A percentile compares a stretch with the other conserved stretches of the same genome.
phyloP scores from a whole-genome alignment of 139 green algal species.

The Coccomyxa sp. region DNA sequence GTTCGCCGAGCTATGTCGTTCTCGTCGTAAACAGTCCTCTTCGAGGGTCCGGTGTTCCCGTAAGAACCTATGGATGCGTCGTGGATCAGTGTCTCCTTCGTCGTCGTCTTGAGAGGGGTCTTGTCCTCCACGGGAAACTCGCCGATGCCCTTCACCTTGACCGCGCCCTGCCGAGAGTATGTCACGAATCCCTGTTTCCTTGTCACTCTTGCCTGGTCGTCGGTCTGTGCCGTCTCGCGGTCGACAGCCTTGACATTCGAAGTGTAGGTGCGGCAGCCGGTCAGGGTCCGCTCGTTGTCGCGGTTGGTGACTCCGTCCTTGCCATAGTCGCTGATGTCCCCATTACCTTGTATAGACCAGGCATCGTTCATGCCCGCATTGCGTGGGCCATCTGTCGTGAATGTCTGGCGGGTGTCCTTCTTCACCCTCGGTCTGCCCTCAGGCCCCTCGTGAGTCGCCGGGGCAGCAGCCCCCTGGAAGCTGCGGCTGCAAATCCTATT shows the following conservation, averaged over 20 bases:
- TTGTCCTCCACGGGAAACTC: neutral
- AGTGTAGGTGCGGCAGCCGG: neutral
- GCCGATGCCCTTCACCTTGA: neutral
- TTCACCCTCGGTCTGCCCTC: neutral
- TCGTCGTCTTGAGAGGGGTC: neutral
- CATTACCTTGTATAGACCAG: neutral
- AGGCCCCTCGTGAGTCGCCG: neutral
- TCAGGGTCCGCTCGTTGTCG: neutral
- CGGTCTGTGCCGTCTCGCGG: neutral
- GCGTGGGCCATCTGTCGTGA: neutral
- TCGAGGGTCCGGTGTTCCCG: neutral
- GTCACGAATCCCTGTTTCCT: neutral
- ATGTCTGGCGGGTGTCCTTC: neutral
- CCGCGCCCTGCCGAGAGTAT: neutral
- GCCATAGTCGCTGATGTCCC: neutral
- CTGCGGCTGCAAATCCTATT: neutral
- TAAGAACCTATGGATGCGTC: neutral
- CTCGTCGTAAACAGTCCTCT: neutral
- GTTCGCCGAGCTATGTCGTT: neutral
- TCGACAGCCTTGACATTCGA: neutral
- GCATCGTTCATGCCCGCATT: neutral
- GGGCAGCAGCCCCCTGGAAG: neutral
- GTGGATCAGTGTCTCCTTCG: neutral
- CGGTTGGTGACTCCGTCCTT: neutral
- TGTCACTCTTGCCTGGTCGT: neutral